Evolutionary conservation across 2,329 filamentous ascomycete genomes (phyloP), one percentile per base, ranked within the genome.

Genomic region (Botrytis elliptica): DNA sequence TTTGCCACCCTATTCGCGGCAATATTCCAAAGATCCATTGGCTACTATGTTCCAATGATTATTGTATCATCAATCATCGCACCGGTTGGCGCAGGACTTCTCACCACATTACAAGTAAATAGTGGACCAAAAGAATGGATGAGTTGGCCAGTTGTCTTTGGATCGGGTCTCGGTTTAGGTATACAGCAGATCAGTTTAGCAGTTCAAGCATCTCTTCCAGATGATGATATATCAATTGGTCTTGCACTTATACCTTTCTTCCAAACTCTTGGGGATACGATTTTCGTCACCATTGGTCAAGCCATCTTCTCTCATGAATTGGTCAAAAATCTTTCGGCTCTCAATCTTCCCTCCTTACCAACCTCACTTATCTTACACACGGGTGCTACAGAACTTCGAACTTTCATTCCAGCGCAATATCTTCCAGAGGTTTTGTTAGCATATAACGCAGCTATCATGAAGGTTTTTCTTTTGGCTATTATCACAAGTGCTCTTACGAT

Each of bases 371-470:
- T 79, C 44, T 60, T 78, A 20, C 77, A 77, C 1, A 83, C 84
- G 6, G 88, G 87, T 55, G 87, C 87, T 1, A 89, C 88, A 0
- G 83, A 86, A 68, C 79, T 91, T 33, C 84, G 85, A 75, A 78
- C 82, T 20, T n/a, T 78, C 2, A 74, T 79, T 5, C 80, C 83
- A 0, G 60, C 77, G 0, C 73, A 85, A 60, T 84, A 82, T 75
- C 77, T 89, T 1, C 72, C 76, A 2, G 80, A 81, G 0, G 86
- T 90, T 33, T 81, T 88, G n/a, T 57, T 77, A 0, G 87, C 85
- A 0, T 91, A 91, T 81, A 90, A 90, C 77, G 74, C 79, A 10
- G 85, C 87, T 0, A 78, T 91, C 38, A 84, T 83, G 8, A 81
- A 86, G 74, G 84, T 84, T 0, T 90, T 88, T 78, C 88, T 88